These are phyloP conservation scores for Climacium dendroides DNA, from an alignment of 225 moss, liverwort and hornwort genomes.

Conservation along the genomic window DNA sequence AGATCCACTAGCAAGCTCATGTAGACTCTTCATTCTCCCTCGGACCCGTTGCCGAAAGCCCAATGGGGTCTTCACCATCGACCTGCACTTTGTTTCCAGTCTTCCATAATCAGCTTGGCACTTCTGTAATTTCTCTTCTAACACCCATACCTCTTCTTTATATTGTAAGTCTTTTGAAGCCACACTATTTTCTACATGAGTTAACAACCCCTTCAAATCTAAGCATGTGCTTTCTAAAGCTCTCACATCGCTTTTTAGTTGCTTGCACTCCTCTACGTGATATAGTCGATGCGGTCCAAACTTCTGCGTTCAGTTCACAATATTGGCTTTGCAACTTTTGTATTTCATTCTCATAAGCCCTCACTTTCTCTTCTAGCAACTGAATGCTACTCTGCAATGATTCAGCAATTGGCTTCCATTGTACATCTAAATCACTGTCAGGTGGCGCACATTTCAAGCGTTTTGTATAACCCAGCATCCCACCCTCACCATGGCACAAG, in stretches of 20 bases:
- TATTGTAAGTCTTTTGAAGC: neutral
- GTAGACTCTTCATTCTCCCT: neutral
- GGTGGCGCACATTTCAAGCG: neutral
- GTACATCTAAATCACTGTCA: neutral
- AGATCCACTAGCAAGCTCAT: neutral
- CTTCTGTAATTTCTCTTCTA: neutral
- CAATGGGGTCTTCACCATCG: neutral
- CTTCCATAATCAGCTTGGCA: neutral
- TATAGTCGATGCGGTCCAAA: neutral
- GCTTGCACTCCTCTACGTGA: neutral
- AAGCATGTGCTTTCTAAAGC: neutral
- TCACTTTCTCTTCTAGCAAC: neutral
- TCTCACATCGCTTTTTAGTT: neutral
- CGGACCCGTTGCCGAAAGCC: neutral
- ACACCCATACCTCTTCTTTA: neutral
- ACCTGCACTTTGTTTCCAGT: neutral
- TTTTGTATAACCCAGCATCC: neutral
- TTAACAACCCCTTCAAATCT: neutral
- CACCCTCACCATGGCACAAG: neutral
- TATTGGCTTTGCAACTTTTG: neutral
- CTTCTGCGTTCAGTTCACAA: neutral
- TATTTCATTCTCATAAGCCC: neutral
- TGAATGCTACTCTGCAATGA: neutral
- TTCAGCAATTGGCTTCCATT: neutral
- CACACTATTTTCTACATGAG: neutral